Base-by-base conservation (phyloP, 2,329 filamentous ascomycete genomes). In the Intubia oerlemansii region DNA sequence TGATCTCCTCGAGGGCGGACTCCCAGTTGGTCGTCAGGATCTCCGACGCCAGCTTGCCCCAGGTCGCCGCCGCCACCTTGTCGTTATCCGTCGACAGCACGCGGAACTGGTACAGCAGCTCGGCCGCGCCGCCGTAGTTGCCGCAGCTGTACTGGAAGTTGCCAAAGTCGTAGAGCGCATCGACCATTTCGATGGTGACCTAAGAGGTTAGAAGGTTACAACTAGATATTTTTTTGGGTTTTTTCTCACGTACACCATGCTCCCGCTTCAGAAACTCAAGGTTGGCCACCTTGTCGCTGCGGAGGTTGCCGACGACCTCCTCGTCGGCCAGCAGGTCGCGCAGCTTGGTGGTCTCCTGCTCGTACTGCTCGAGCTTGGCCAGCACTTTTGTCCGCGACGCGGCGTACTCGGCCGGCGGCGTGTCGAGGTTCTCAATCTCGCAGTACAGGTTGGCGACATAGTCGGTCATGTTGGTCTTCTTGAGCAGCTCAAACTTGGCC, bases 391-490 rank as follows among this genome's bases (percentile, higher is more conserved):
- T 77, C 46, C 81, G 67, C 71, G 88, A 90, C 52, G 77, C 72
- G 43, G 71, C 67, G 52, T 84, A 95, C 53, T 93, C 82, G 38
- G 75, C 65, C 28, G 88, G 84, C 31, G 77, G 59, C 36, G 79
- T 66, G 35, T 76, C 63, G 38, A 81, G 67, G 42, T 73, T 65
- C 58, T 95, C 71, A 40, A 98, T 69, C 46, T 93, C 78, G 50
- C 78, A 77, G 62, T 91, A 81, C 41, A 98, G 60, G 45, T 75
- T 78, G 46, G 84, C 84, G 31, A 95, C 80, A 51, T 91, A 98
- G 55, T 98, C 88, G 45, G 77, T 88, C 88, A 98, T 98, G 63
- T 95, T 93, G 46, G 88, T 95, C 52, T 82, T 74, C 59, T 91
- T 85, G 42, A 98, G 70, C 34, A 98, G 71, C 56, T 85, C 75